These are phyloP conservation scores for Arthrobotrys pseudoclavata DNA, from an alignment of 2,329 filamentous ascomycete species.

Conservation along the genomic window DNA sequence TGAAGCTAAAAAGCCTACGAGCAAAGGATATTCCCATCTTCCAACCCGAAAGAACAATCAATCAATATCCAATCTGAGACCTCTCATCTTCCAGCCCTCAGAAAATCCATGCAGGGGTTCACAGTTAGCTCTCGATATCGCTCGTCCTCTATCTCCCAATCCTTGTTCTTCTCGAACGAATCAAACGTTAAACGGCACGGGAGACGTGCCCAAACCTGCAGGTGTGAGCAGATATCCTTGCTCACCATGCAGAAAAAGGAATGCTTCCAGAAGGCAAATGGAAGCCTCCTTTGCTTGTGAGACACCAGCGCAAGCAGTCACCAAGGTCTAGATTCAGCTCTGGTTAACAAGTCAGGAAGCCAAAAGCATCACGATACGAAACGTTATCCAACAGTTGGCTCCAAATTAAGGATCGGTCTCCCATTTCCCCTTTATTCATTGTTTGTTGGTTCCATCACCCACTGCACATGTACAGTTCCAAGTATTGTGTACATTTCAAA, in stretches of 20 bases:
- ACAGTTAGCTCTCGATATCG: conserved; percentile 53
- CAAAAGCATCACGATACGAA: conserved; percentile 53
- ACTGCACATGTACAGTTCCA: conserved; percentile 22
- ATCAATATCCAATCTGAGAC: conserved; percentile 38
- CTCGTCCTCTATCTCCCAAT: conserved; percentile 52
- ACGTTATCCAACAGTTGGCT: conserved; percentile 35
- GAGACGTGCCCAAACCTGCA: conserved; percentile 57
- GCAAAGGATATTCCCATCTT: conserved; percentile 6
- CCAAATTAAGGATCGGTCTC: conserved; percentile 31
- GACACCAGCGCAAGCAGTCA: conserved; percentile 35
- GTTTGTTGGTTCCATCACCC: conserved; percentile 13
- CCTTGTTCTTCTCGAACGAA: conserved; percentile 59
- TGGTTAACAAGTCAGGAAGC: conserved; percentile 59
- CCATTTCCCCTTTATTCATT: conserved; percentile 8
- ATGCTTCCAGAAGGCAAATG: conserved; percentile 60
- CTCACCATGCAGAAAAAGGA: conserved; percentile 44
- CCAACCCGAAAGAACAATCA: conserved; percentile 31
- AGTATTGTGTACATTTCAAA: conserved; percentile 18
- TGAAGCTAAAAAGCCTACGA: conserved; percentile 16
- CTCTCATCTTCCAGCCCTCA: conserved; percentile 30
- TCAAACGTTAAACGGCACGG: conserved; percentile 57
- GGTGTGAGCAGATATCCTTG: conserved; percentile 50
- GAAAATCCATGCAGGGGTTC: conserved; percentile 45
- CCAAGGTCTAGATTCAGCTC: conserved; percentile 54
- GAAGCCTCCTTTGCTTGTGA: conserved; percentile 49